These are phyloP conservation scores for Eucalyptus sp. DNA, from an alignment of 345 rosid genomes.

Conservation along the genomic window DNA sequence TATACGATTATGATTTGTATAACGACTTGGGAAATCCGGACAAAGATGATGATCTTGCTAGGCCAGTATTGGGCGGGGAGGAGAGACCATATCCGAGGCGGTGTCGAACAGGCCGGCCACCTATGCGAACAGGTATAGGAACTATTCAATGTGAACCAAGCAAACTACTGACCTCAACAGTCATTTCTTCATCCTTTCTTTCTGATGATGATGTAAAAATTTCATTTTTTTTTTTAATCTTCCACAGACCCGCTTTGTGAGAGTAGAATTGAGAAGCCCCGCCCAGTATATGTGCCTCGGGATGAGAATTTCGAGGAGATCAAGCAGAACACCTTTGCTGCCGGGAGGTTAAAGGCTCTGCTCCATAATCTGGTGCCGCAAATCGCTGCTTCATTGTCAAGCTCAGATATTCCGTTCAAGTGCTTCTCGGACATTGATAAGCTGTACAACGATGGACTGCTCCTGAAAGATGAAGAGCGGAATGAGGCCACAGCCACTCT, in stretches of 20 bases:
- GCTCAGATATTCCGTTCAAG: constrained; percentile 65
- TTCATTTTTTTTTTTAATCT: neutral
- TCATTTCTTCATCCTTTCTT: neutral
- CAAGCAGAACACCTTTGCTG: constrained; percentile 70
- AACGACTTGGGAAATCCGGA: constrained; percentile 90
- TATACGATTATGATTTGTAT: constrained; percentile 73
- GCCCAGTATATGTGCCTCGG: constrained; percentile 81
- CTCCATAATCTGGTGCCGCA: constrained; percentile 89
- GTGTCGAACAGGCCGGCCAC: constrained; percentile 85
- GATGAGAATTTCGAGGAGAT: constrained; percentile 95
- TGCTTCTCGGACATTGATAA: constrained; percentile 93
- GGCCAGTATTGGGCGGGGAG: constrained; percentile 54
- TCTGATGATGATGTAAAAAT: neutral
- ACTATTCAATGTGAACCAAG: neutral
- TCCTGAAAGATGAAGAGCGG: constrained; percentile 38
- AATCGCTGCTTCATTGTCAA: constrained; percentile 65
- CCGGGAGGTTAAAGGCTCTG: constrained; percentile 78
- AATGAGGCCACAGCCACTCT: constrained; percentile 4
- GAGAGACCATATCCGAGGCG: constrained; percentile 87
- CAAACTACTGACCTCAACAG: neutral
- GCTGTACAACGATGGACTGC: constrained; percentile 48
- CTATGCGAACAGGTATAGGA: constrained; percentile 36
- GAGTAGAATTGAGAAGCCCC: constrained; percentile 74
- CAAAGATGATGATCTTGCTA: constrained; percentile 47
- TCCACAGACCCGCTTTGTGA: constrained; percentile 49